phyloP scores from a whole-genome alignment of 2,329 filamentous ascomycete genomes.

The Fusarium sp. region DNA sequence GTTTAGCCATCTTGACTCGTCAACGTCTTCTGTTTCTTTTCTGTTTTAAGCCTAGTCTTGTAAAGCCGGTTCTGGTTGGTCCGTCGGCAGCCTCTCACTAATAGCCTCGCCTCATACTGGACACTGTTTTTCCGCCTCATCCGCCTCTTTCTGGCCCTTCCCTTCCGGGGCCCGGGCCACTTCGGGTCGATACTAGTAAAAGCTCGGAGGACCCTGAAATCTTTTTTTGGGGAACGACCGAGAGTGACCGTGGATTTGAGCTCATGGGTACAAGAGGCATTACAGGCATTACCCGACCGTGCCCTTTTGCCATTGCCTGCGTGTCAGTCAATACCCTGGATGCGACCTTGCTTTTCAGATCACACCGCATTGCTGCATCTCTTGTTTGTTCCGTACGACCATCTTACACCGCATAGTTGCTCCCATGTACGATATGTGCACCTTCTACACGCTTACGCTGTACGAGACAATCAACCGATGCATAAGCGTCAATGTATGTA shows the following conservation, averaged over 20 bases:
- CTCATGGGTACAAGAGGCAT: constrained; percentile 16
- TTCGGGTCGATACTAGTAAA: constrained; percentile 41
- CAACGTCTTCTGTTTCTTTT: constrained; percentile 44
- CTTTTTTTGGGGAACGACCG: constrained; percentile 40
- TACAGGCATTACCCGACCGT: constrained; percentile 28
- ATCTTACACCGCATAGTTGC: constrained; percentile 41
- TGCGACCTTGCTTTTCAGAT: constrained; percentile 18
- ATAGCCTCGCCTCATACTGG: constrained; percentile 43
- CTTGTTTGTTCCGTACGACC: constrained; percentile 29
- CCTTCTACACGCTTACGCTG: constrained; percentile 27
- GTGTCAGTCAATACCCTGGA: constrained; percentile 18
- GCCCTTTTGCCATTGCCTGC: constrained; percentile 14
- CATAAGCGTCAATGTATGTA: constrained; percentile 13
- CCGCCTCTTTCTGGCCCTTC: constrained; percentile 39
- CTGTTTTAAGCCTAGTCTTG: constrained; percentile 35
- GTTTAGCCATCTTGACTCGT: constrained; percentile 40
- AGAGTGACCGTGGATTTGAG: constrained; percentile 30
- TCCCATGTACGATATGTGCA: constrained; percentile 8
- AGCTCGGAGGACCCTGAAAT: constrained; percentile 48
- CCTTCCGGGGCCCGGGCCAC: constrained; percentile 41
- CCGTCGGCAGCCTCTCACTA: constrained; percentile 29
- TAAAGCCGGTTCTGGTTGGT: constrained; percentile 7
- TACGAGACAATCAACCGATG: constrained; percentile 24
- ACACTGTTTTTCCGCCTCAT: constrained; percentile 46
- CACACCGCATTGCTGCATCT: constrained; percentile 38